These are phyloP conservation scores for Purshia tridentata DNA, from an alignment of 306 rosid species.

Conservation along the genomic window DNA sequence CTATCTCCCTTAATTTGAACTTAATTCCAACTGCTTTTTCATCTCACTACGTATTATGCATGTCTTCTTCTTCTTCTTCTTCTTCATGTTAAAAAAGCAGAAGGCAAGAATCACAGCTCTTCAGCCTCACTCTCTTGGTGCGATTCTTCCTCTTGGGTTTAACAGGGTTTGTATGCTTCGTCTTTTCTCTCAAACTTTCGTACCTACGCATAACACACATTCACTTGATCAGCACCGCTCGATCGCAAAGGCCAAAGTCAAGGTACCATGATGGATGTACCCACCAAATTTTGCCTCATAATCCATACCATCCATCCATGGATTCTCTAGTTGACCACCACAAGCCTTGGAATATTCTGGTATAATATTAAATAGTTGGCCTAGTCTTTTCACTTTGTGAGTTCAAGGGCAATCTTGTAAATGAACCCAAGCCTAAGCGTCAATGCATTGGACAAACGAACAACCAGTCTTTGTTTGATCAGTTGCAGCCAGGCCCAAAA, in stretches of 20 bases:
- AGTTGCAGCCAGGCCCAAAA: too few relatives aligned
- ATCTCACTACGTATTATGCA: too few relatives aligned
- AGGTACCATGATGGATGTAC: too few relatives aligned
- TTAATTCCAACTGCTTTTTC: too few relatives aligned
- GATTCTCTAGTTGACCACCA: slow-evolving; percentile 9
- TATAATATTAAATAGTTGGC: not conserved
- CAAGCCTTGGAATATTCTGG: slow-evolving; percentile 13
- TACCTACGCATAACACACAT: not conserved
- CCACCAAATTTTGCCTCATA: not conserved
- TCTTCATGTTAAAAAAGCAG: slow-evolving; percentile 18
- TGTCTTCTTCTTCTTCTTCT: slow-evolving; percentile 3
- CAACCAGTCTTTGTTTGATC: too few relatives aligned
- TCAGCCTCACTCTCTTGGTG: slow-evolving; percentile 51
- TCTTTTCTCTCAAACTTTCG: not conserved
- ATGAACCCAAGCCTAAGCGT: too few relatives aligned
- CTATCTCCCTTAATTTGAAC: not conserved
- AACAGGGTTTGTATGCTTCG: slow-evolving; percentile 50
- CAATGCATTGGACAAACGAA: too few relatives aligned
- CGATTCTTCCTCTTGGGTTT: slow-evolving; percentile 65
- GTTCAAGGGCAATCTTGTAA: not conserved
- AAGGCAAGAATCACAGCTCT: slow-evolving; percentile 38
- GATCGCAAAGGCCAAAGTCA: too few relatives aligned
- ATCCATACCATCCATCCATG: not conserved
- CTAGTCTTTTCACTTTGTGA: not conserved
- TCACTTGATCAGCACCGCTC: too few relatives aligned